These are phyloP conservation scores for Suillus clintonianus DNA, from an alignment of 768 basidiomycete genomes.

Conservation along the genomic window DNA sequence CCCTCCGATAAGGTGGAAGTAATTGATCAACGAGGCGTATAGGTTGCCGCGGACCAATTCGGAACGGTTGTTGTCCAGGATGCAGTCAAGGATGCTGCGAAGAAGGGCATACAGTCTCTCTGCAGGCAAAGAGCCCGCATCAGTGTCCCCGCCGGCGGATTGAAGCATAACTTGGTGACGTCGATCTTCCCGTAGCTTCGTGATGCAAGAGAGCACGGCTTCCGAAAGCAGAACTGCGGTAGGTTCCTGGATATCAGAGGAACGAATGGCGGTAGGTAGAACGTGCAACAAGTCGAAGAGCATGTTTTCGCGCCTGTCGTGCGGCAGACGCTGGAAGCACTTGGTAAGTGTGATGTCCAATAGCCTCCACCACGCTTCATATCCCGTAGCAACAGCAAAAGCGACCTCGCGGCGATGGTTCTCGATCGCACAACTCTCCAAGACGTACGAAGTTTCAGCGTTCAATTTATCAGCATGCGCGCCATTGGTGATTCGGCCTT, in stretches of 20 bases:
- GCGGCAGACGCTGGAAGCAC: slow-evolving; percentile 81
- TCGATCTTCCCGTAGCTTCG: slow-evolving; percentile 85
- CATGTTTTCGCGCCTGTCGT: slow-evolving; percentile 83
- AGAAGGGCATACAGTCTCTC: slow-evolving; percentile 80
- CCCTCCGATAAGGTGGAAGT: slow-evolving; percentile 64
- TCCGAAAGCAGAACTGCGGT: slow-evolving; percentile 86
- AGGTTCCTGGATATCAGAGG: slow-evolving; percentile 63
- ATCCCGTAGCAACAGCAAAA: slow-evolving; percentile 66
- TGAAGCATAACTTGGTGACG: slow-evolving; percentile 69
- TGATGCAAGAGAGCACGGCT: slow-evolving; percentile 76
- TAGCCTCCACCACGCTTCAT: slow-evolving; percentile 83
- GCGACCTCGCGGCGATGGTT: slow-evolving; percentile 85
- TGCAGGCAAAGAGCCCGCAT: slow-evolving; percentile 70
- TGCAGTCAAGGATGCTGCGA: slow-evolving; percentile 70
- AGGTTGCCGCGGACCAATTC: slow-evolving; percentile 92
- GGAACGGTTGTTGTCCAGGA: slow-evolving; percentile 73
- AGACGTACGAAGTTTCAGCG: slow-evolving; percentile 70
- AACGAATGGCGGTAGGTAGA: slow-evolving; percentile 68
- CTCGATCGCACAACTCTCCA: slow-evolving; percentile 84
- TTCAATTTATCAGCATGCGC: slow-evolving; percentile 67
- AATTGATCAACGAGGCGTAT: slow-evolving; percentile 91
- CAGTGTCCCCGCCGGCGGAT: slow-evolving; percentile 61
- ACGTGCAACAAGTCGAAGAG: slow-evolving; percentile 88
- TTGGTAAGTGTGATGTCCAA: slow-evolving; percentile 86
- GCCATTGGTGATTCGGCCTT: slow-evolving; percentile 64